phyloP scores from a whole-genome alignment of 805 yeast genomes.

The Ogataea trehaloabstinens region DNA sequence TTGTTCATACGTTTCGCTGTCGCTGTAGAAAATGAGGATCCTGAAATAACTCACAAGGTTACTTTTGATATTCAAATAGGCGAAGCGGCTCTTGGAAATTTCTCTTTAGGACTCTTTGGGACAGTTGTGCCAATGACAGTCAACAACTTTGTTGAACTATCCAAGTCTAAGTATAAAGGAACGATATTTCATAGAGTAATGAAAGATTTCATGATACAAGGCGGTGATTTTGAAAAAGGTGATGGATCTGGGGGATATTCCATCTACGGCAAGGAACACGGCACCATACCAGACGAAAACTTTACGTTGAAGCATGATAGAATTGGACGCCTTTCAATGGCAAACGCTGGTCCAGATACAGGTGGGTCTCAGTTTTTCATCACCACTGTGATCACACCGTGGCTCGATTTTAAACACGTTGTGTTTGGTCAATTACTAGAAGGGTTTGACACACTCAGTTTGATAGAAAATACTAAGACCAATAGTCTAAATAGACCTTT shows the following conservation, averaged over 20 bases:
- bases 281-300: constrained; percentile 70
- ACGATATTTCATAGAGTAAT: constrained; percentile 75
- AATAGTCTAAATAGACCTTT: constrained; percentile 40
- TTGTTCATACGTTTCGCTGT: too few species aligned
- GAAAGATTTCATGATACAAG: constrained; percentile 75
- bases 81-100: constrained; percentile 35
- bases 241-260: constrained; percentile 78
- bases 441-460: constrained; percentile 61
- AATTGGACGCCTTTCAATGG: constrained; percentile 48
- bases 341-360: constrained; percentile 50
- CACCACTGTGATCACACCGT: constrained; percentile 48
- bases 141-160: constrained; percentile 52
- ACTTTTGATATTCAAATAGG: constrained; percentile 38
- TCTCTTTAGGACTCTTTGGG: constrained; percentile 65
- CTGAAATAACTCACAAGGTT: constrained; percentile 47
- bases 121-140: constrained; percentile 63
- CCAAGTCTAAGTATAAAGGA: constrained; percentile 48
- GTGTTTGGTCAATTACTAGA: constrained; percentile 76
- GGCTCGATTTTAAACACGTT: constrained; percentile 64
- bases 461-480: constrained; percentile 58
- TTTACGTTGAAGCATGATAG: constrained; percentile 46
- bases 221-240: constrained; percentile 74
- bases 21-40: constrained; percentile 35
- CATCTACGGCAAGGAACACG: constrained; percentile 60
- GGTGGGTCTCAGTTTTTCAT: constrained; percentile 73